Conservation (phyloP, 768 basidiomycete genomes). For the Boletus fagicola region DNA sequence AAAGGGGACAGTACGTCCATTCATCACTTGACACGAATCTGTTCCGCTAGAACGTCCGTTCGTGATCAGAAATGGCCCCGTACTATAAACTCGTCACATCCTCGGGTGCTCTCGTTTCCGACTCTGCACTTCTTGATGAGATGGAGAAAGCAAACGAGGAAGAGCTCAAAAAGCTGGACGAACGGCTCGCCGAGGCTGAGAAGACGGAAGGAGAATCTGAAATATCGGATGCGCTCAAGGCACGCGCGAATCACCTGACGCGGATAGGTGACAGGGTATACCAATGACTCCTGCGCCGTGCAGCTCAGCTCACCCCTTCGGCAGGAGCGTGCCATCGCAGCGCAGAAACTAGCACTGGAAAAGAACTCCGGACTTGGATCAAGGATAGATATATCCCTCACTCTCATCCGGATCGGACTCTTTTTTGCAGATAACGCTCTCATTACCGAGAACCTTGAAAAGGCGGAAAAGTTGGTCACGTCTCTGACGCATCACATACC, state of each 20-base stretch:
- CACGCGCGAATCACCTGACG: slow-evolving; percentile 81
- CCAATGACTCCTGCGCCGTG: background rate
- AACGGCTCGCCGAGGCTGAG: slow-evolving; percentile 78
- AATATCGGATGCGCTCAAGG: slow-evolving; percentile 85
- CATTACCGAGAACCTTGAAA: slow-evolving; percentile 66
- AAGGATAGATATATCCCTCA: slow-evolving; percentile 88
- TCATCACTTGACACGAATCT: background rate
- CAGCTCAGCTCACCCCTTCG: background rate
- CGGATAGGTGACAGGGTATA: slow-evolving; percentile 79
- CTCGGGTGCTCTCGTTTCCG: slow-evolving; percentile 43
- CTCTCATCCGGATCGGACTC: slow-evolving; percentile 84
- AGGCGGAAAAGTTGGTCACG: slow-evolving; percentile 72
- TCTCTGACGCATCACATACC: background rate
- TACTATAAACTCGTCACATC: slow-evolving; percentile 66
- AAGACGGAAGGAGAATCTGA: slow-evolving; percentile 93
- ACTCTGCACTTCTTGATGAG: slow-evolving; percentile 31
- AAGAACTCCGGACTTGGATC: slow-evolving; percentile 93
- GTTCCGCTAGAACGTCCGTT: background rate
- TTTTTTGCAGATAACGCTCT: slow-evolving; percentile 82
- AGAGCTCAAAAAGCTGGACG: slow-evolving; percentile 72
- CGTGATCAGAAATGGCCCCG: slow-evolving; percentile 76
- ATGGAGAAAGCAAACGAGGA: slow-evolving; percentile 59
- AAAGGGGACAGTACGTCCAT: slow-evolving; percentile 55
- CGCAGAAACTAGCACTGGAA: slow-evolving; percentile 79
- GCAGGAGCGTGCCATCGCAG: slow-evolving; percentile 78